A percentile compares a stretch with the other conserved stretches of the same genome.
phyloP scores from a whole-genome alignment of 2,329 filamentous ascomycete genomes.

The Neoarthrinium moseri region DNA sequence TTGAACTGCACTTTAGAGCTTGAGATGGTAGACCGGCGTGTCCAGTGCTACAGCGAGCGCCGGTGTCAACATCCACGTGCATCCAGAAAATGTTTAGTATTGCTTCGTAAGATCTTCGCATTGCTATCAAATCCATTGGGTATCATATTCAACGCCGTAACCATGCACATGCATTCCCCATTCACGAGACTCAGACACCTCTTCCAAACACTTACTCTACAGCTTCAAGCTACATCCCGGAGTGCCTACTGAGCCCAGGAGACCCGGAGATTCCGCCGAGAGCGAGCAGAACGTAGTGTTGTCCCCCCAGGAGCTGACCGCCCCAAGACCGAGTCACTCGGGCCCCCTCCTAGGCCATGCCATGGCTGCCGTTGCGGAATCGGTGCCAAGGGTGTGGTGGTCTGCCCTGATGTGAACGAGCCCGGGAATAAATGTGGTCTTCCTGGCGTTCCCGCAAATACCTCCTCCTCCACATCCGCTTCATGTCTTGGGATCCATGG shows the following conservation, averaged over 20 bases:
- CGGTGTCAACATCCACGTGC: too few relatives aligned
- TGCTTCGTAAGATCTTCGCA: too few relatives aligned
- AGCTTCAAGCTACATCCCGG: neutral
- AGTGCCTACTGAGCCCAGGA: conserved; percentile 22
- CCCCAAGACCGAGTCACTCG: conserved; percentile 21
- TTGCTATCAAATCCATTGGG: neutral
- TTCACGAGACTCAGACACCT: neutral
- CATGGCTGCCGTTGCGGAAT: conserved; percentile 22
- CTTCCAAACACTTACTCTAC: neutral
- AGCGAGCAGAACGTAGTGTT: conserved; percentile 16
- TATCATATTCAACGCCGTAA: conserved; percentile 1
- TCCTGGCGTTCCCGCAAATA: conserved; percentile 28
- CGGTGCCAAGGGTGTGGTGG: conserved; percentile 30
- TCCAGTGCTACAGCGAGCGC: too few relatives aligned
- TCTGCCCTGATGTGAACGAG: conserved; percentile 21
- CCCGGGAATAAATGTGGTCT: conserved; percentile 27
- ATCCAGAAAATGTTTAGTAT: too few relatives aligned
- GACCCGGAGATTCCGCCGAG: conserved; percentile 26
- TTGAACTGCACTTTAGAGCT: too few relatives aligned
- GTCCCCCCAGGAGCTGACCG: conserved; percentile 21
- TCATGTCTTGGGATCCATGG: conserved; percentile 4
- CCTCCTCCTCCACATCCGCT: conserved; percentile 10
- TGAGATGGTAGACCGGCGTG: too few relatives aligned
- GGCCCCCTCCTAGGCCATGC: conserved; percentile 10
- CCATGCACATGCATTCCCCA: neutral